Evolutionary conservation across 305 asterid genomes (phyloP).

Genomic region (Solanum hybrid): DNA sequence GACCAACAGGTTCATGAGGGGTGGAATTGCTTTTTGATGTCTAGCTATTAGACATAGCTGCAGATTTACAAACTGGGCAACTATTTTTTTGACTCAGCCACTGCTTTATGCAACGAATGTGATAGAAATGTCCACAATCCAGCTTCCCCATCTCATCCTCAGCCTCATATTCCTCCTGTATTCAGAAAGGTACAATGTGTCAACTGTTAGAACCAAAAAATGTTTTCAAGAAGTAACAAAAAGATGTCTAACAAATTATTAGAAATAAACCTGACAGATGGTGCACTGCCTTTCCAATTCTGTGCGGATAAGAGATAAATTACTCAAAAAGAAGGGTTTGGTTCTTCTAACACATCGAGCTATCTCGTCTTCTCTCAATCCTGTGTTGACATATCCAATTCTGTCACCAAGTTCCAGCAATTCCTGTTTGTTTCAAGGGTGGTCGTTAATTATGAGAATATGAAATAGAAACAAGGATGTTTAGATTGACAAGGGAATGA

Average conservation of each 20-base stretch:
- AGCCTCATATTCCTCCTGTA: conserved; percentile 70
- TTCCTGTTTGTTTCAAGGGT: conserved; percentile 40
- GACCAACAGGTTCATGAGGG: background rate
- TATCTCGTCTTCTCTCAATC: conserved; percentile 72
- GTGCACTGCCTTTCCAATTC: conserved; percentile 69
- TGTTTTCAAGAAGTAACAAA: background rate
- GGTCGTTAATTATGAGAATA: background rate
- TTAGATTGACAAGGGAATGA: conserved; percentile 2
- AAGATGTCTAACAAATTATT: background rate
- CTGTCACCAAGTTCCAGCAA: conserved; percentile 89
- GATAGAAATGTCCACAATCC: conserved; percentile 70
- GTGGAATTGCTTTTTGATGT: background rate
- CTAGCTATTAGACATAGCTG: conserved; percentile 36
- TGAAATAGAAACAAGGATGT: background rate
- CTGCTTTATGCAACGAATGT: conserved; percentile 77
- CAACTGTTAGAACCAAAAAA: background rate
- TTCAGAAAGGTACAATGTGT: background rate
- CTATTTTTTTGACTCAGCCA: conserved; percentile 73
- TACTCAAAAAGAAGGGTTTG: conserved; percentile 21
- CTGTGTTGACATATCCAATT: conserved; percentile 86
- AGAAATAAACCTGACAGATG: conserved; percentile 67
- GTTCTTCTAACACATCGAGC: conserved; percentile 47
- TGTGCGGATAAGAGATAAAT: conserved; percentile 23
- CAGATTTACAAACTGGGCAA: conserved; percentile 83
- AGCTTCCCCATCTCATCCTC: conserved; percentile 77